Evolutionary conservation across 2,329 filamentous ascomycete genomes (phyloP), one percentile per base, ranked within the genome.

Genomic region (Cladosporium sp.): DNA sequence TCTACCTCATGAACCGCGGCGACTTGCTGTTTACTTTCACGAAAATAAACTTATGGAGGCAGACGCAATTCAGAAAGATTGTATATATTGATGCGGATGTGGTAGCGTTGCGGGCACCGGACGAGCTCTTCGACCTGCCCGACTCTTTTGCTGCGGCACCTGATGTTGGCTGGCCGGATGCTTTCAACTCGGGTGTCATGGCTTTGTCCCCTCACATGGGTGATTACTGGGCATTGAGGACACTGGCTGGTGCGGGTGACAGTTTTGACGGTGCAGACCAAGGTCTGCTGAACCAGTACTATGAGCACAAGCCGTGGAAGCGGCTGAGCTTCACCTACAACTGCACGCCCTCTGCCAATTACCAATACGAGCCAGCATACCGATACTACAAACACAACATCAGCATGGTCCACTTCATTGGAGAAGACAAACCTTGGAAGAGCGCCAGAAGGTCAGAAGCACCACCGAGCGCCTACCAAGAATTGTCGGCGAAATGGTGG

Each of bases 181-280:
- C 91, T 54, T 97, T 97, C 82, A 99, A 99, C 72, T 90, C 88
- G n/a, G 93, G 93, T 63, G 83, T 99, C 61, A 95, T 99, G 89
- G 89, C 90, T 30, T 71, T 99, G 53, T 85, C 79, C 13, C 93
- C 93, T 29, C 86, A 92, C 70, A 76, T 91, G 79, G 86, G 85
- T 51, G 91, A 95, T 59, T 97, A 91, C 70, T 85, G 89, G 71
- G 87, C 89, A 37, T 78, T 99, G 65, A 77, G 84, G 56, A 88
- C 88, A 56, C 83, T 96, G 77, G 90, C 93, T 20, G 81, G 90
- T 60, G 79, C 84, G 50, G 91, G 91, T 20, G 88, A 92, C 66
- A 96, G 91, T 57, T 99, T 99, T 65, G 93, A 99, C 67, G 93
- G 93, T 43, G 93, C 93, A 32, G 93, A 99, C 67, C 93, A 99